Percentiles rank a stretch among this genome's conserved stretches.
Conservation (phyloP, 352 stramenopile species). For the Bremia lactucae region DNA sequence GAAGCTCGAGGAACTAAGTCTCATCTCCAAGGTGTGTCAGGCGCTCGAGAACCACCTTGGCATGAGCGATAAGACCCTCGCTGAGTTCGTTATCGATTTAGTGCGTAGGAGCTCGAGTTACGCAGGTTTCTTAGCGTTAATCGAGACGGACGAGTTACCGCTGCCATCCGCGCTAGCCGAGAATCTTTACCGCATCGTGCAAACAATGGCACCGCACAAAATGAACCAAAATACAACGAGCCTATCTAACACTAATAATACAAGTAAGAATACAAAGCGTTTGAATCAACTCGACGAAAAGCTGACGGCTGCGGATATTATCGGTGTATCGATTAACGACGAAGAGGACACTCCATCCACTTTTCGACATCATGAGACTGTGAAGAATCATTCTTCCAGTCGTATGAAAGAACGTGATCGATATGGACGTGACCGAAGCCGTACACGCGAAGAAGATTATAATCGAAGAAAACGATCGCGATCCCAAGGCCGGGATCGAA, state of each 20-base stretch:
- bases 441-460: slow-evolving; percentile 20
- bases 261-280: slow-evolving; percentile 20
- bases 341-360: slow-evolving; percentile 11
- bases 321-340: slow-evolving; percentile 24
- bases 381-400: slow-evolving; percentile 8
- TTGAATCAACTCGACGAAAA: slow-evolving; percentile 51
- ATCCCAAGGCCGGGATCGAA: slow-evolving; percentile 24
- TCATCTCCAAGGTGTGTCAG: slow-evolving; percentile 84
- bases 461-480: slow-evolving; percentile 23
- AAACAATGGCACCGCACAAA: slow-evolving; percentile 61
- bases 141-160: slow-evolving; percentile 56
- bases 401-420: slow-evolving; percentile 14
- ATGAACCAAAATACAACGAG: slow-evolving; percentile 17
- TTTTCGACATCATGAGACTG: background rate
- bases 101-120: slow-evolving; percentile 66
- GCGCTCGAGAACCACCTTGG: slow-evolving; percentile 88
- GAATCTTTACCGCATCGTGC: slow-evolving; percentile 75
- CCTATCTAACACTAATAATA: background rate
- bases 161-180: slow-evolving; percentile 50
- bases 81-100: slow-evolving; percentile 93
- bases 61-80: slow-evolving; percentile 93
- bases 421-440: slow-evolving; percentile 18
- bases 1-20: slow-evolving; percentile 81
- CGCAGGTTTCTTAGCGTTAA: slow-evolving; percentile 39
- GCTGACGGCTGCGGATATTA: slow-evolving; percentile 58